Percentiles rank a stretch among this genome's conserved stretches.
Conservation (phyloP, 1,284 basidiomycete species). For the Ustilago trichophora region DNA sequence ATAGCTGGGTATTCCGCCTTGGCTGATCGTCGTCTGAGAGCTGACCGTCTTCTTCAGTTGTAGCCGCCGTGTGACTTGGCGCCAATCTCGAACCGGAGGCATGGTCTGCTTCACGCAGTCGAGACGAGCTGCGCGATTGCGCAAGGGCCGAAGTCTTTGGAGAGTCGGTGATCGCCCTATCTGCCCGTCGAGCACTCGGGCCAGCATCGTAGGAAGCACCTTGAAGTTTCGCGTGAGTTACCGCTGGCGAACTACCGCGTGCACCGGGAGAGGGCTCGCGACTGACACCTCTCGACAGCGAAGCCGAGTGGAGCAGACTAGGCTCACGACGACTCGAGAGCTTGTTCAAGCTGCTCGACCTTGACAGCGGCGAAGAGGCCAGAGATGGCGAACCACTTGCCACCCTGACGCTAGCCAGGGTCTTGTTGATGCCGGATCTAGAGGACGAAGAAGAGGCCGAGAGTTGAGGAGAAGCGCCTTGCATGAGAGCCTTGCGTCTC, state of each 20-base stretch:
- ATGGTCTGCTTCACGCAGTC: background rate
- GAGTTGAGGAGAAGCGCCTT: constrained; percentile 22
- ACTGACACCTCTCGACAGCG: constrained; percentile 15
- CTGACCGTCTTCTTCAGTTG: background rate
- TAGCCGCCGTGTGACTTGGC: background rate
- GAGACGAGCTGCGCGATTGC: background rate
- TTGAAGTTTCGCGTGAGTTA: constrained; percentile 2
- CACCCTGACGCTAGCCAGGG: constrained; percentile 7
- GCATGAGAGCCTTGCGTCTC: constrained; percentile 32
- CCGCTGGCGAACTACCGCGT: background rate
- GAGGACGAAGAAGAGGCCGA: constrained; percentile 17
- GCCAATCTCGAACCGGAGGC: background rate
- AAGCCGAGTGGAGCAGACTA: background rate
- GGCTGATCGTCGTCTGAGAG: constrained; percentile 1
- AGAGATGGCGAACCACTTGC: background rate
- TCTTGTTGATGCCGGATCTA: constrained; percentile 20
- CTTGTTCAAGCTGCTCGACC: constrained; percentile 37
- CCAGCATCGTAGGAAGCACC: constrained; percentile 8
- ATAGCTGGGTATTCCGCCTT: background rate
- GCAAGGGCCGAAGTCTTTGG: constrained; percentile 2
- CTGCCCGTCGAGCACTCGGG: background rate
- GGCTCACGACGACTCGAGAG: constrained; percentile 19
- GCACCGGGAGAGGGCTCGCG: constrained; percentile 20
- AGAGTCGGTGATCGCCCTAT: constrained; percentile 19
- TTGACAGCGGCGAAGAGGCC: constrained; percentile 17